Base-by-base conservation (phyloP, 306 rosid genomes). In the Begonia peltatifolia region DNA sequence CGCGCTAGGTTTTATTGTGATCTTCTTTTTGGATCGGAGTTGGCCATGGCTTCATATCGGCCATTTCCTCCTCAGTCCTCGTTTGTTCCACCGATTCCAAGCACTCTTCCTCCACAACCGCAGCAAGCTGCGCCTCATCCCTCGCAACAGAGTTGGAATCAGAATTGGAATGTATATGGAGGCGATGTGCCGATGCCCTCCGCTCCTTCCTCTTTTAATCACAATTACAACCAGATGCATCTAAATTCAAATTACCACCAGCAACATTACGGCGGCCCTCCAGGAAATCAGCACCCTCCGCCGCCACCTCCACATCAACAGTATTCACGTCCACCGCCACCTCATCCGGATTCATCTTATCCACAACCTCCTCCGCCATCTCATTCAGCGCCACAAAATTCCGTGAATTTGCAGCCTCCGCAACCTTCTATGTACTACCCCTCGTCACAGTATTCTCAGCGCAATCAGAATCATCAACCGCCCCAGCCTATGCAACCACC, bases 1-100 rank as follows among this genome's bases (percentile, higher is more conserved):
- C 54, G 14, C 12, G 14, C 12, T 10, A 47, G 43, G 41, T 14
- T 53, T 17, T n/a, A n/a, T 59, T 53, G 44, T 14, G 20, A 50
- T 15, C 9, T 15, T 9, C 13, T 52, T 35, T 14, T 54, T 38
- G 20, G 58, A 13, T 41, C 49, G 50, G 63, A 59, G 64, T 68
- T 18, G 30, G 53, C 35, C 56, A 92, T 92, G 99, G 96, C 96
- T 70, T 86, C 96, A 11, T 92, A 79, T 68, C 62, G 96, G 75
- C 96, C 99, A 8, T 83, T 83, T 69, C 93, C 94, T 59, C 85
- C 94, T n/a, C 97, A 78, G 70, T 54, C 93, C 6, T 70, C 93
- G 6, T 69, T 74, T 46, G 77, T 42, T 49, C 67, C 74, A 14
- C 53, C 86, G 16, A 74, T 57, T 77, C 96, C 73, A 74, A 81